phyloP scores from a whole-genome alignment of 148 eudicot species.

The Arbutus unedo region DNA sequence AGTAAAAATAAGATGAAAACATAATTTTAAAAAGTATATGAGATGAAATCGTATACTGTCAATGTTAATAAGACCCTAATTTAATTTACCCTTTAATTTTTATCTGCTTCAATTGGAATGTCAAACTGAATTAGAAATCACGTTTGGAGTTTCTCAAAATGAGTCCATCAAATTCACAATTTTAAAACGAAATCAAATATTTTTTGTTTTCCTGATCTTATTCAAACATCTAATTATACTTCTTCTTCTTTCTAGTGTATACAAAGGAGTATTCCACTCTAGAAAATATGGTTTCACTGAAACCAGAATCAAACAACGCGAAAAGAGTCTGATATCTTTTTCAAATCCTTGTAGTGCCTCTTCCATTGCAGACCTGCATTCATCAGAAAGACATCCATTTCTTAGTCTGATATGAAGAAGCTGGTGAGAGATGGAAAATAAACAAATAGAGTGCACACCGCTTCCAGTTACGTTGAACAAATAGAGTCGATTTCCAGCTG shows the following conservation, averaged over 20 bases:
- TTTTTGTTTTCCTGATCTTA: not conserved
- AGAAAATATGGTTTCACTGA: not conserved
- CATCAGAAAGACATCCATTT: not conserved
- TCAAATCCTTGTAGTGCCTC: constrained; percentile 79
- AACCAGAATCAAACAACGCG: constrained; percentile 47
- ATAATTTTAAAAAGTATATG: no score
- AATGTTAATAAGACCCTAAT: no score
- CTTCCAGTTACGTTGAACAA: constrained; percentile 67
- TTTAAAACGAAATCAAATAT: not conserved
- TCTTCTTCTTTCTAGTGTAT: not conserved
- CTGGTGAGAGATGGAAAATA: not conserved
- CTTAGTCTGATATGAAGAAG: not conserved
- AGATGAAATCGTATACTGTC: no score
- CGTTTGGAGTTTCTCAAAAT: no score
- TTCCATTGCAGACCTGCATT: constrained; percentile 89
- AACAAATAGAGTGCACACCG: constrained; percentile 34
- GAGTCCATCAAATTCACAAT: not conserved
- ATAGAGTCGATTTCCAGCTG: constrained; percentile 94
- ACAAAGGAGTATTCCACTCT: no score
- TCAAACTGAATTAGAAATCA: no score
- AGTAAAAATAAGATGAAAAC: no score
- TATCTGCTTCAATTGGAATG: no score
- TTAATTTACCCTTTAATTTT: no score
- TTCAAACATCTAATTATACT: not conserved
- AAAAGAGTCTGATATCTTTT: constrained; percentile 75